Base-by-base conservation (phyloP, 176 grass and related monocot genomes). In the Oryza coarctata region DNA sequence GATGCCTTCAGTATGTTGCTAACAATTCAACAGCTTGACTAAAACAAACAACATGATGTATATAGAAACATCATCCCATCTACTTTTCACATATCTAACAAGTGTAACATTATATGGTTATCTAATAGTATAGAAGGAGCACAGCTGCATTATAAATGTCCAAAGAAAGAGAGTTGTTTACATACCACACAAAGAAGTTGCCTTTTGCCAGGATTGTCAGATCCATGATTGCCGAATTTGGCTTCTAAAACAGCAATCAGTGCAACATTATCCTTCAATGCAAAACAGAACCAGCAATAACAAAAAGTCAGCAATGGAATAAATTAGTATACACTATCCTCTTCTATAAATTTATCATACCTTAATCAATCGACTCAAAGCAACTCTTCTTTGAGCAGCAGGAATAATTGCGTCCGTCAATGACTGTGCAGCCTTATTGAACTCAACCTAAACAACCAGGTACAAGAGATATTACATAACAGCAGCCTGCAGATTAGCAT, bases 391-490 rank as follows among this genome's bases (percentile, higher is more conserved):
- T 79, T 99, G 97, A 83, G 77, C 32, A 91, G 93, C 27, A 82
- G 87, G 84, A 82, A 99, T 99, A 74, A 91, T 94, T 1, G 85
- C 85, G 57, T 96, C 97, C n/a, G 93, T 96, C 86, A 99, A 87
- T 70, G 97, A 99, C 65, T 99, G 93, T 87, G 97, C 97, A 83
- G 97, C 97, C 85, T 99, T 99, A 82, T 99, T 99, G 66, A 99
- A 99, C 63, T 99, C 93, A 87, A 99, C 97, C 97, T 99, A 73
- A 79, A 81, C 6, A 91, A 71, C 82, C 73, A 73, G 73, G 76
- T 65, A 80, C 61, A 82, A 45, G 20, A 88, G 81, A 33, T 62
- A 60, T 90, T 71, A 85, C 36, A 76, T 49, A 71, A 66, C 71
- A 43, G 60, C 61, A 86, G 80, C 49, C 71, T 43, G 60, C 68